Evolutionary conservation across 805 yeast species (phyloP), one percentile per base, ranked within the genome.

Genomic region (Tetrapisispora nanseiensis): DNA sequence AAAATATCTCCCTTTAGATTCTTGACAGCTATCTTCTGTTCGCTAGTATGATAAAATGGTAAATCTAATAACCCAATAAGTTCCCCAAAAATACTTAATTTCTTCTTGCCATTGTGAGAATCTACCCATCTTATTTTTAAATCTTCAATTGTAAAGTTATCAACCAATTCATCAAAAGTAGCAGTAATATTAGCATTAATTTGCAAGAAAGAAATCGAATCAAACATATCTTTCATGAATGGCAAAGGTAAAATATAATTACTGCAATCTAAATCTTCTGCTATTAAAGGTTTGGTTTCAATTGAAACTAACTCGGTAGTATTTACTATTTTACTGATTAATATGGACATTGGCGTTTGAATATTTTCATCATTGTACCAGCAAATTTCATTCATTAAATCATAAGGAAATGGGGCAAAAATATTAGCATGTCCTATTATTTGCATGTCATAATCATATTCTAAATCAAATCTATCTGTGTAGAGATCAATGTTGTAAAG

Each of bases 1-100:
- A 60, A 58, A 11, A 73, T 64, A 4, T 51, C 40, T 6, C 80
- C 80, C 42, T 65, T 64, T 1, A 74, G 59, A 13, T 60, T 53
- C 4, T 57, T 48, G 1, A 72, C 69, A 2, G 51, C 44, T 1
- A 71, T 33, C 7, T 46, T 46, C 15, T 52, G 47, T 12, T 50
- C 45, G 1, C 45, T 31, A 3, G 59, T 54, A 15, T 62, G 47
- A 16, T 57, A 54, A 39, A 56, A 56, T 4, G 71, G 66, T 4
- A 66, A 15, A 22, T 53, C 52, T 5, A 69, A 41, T 18, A 56
- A 49, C 1, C 66, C 56, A 20, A 56, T 50, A 5, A 70, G 54
- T n/a, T 60, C 58, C 1, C 75, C 76, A 37, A 56, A 55, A n/a
- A 70, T 51, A 8, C 60, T 51, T 7, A 71, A 65, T 27, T 57